phyloP scores from a whole-genome alignment of 306 rosid genomes.

The Vigna trinervia region DNA sequence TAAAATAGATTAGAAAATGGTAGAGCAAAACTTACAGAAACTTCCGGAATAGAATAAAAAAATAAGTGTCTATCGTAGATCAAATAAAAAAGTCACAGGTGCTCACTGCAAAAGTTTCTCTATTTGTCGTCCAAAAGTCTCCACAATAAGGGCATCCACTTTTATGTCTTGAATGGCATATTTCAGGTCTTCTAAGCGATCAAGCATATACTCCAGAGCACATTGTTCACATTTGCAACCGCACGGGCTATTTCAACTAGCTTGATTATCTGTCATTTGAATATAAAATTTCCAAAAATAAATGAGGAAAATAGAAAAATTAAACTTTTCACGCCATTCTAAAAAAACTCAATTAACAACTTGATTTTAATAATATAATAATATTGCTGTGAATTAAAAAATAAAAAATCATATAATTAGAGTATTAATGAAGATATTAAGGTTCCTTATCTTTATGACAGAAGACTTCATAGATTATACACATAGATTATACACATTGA shows the following conservation, averaged over 20 bases:
- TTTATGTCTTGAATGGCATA: slow-evolving; percentile 91
- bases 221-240: slow-evolving; percentile 73
- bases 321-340: no score
- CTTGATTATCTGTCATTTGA: slow-evolving; percentile 71
- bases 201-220: slow-evolving; percentile 81
- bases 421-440: no score
- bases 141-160: slow-evolving; percentile 90
- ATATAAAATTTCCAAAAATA: slow-evolving; percentile 22
- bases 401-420: no score
- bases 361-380: no score
- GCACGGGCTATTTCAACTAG: slow-evolving; percentile 88
- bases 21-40: background rate
- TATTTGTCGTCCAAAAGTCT: slow-evolving; percentile 95
- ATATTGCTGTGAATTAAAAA: no score
- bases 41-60: slow-evolving; percentile 37
- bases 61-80: slow-evolving; percentile 30
- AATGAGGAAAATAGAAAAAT: slow-evolving; percentile 3
- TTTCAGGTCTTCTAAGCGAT: slow-evolving; percentile 81
- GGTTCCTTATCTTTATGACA: background rate
- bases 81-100: slow-evolving; percentile 5
- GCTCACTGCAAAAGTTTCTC: slow-evolving; percentile 96
- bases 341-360: no score
- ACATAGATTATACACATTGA: background rate
- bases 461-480: slow-evolving; percentile 9
- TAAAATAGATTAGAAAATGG: slow-evolving; percentile 9